Conservation (phyloP, 179 eudicot species). For the Corrigiola litoralis region DNA sequence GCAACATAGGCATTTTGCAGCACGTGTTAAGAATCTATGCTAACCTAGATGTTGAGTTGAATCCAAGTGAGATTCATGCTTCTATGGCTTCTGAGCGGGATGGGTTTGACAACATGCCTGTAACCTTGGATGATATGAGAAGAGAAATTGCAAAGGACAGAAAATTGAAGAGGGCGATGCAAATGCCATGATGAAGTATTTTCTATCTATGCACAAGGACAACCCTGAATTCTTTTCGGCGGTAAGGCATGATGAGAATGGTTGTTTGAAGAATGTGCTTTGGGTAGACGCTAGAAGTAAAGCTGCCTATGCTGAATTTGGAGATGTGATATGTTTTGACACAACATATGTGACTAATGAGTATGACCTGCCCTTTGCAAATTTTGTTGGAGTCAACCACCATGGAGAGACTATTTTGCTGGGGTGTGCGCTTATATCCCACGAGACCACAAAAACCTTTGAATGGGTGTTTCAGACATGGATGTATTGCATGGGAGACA, state of each 20-base stretch:
- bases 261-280: conserved; percentile 22
- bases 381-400: conserved; percentile 13
- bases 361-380: not conserved
- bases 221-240: not conserved
- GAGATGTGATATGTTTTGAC: not conserved
- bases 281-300: conserved; percentile 33
- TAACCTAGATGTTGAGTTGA: no score
- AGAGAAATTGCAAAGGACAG: no score
- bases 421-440: conserved; percentile 22
- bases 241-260: conserved; percentile 18
- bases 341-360: not conserved
- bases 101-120: no score
- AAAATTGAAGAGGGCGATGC: no score
- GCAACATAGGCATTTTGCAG: no score
- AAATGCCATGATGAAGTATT: no score
- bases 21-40: no score
- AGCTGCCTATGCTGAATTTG: conserved; percentile 20
- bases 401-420: not conserved
- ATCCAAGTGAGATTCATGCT: no score
- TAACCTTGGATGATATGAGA: no score
- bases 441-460: conserved; percentile 20
- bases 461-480: conserved; percentile 31
- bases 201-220: no score
- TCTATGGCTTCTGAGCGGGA: no score
- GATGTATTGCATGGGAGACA: conserved; percentile 10